Conservation (phyloP, 2,329 filamentous ascomycete species). For the Hypoxylon sp. region DNA sequence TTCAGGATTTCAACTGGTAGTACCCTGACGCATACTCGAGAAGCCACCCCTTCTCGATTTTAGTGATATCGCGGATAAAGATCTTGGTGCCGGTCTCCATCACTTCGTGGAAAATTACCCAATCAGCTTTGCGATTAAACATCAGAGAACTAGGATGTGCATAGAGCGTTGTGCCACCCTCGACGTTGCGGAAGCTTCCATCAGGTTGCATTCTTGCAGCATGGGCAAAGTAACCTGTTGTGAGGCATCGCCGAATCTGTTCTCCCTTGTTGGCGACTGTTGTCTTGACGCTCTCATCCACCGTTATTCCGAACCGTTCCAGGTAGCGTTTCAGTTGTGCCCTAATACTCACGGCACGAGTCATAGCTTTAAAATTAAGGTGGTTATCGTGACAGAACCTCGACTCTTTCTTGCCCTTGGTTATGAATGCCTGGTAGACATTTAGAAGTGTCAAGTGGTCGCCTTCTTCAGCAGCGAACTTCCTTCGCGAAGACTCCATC, state of each 20-base stretch:
- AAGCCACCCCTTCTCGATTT: conserved; percentile 93
- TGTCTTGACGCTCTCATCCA: conserved; percentile 72
- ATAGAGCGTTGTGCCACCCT: conserved; percentile 81
- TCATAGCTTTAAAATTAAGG: conserved; percentile 88
- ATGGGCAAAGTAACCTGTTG: conserved; percentile 92
- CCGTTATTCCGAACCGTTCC: conserved; percentile 83
- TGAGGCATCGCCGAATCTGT: conserved; percentile 86
- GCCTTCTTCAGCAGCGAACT: conserved; percentile 92
- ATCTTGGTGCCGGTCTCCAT: conserved; percentile 91
- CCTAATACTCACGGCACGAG: conserved; percentile 85
- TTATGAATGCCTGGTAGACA: conserved; percentile 90
- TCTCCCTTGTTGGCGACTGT: conserved; percentile 69
- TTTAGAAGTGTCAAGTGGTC: conserved; percentile 95
- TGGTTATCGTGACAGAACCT: conserved; percentile 90
- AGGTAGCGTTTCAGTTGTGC: conserved; percentile 89
- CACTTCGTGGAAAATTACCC: conserved; percentile 95
- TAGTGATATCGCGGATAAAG: conserved; percentile 92
- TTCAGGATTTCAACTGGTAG: conserved; percentile 71
- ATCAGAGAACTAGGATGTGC: conserved; percentile 93
- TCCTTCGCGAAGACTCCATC: conserved; percentile 80
- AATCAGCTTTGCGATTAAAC: conserved; percentile 97
- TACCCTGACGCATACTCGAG: conserved; percentile 89
- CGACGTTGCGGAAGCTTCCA: conserved; percentile 89
- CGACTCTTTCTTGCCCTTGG: conserved; percentile 83
- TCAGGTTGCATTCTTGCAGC: conserved; percentile 95